A percentile compares a stretch with the other conserved stretches of the same genome.
phyloP scores from a whole-genome alignment of 345 rosid genomes.

The Murraya koenigii region DNA sequence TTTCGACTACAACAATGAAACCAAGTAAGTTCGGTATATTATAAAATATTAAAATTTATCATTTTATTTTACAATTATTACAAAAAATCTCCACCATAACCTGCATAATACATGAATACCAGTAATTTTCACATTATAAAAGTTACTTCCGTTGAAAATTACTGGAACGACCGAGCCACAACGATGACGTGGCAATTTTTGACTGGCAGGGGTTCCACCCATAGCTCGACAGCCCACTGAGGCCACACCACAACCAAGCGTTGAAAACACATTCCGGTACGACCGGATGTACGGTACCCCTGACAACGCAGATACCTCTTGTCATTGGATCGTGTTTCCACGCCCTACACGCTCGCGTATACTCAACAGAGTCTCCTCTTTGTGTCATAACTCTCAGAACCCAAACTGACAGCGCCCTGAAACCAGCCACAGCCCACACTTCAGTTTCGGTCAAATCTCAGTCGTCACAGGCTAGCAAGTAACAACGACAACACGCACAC shows the following conservation, averaged over 20 bases:
- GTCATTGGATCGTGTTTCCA: slow-evolving; percentile 20
- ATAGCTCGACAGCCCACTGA: not conserved
- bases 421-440: not conserved
- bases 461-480: not conserved
- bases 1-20: too few species aligned
- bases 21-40: too few species aligned
- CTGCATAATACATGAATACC: too few species aligned
- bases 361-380: not conserved
- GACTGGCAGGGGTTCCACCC: not conserved
- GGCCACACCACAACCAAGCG: not conserved
- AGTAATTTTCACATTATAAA: too few species aligned
- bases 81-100: too few species aligned
- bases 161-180: too few species aligned
- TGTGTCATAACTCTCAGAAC: not conserved
- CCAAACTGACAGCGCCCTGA: not conserved
- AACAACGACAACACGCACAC: not conserved
- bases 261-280: slow-evolving; percentile 24
- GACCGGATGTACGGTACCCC: slow-evolving; percentile 29
- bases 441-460: slow-evolving; percentile 14
- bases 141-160: too few species aligned
- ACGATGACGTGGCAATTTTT: slow-evolving; percentile 7
- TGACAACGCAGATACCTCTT: slow-evolving; percentile 7
- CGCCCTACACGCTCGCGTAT: slow-evolving; percentile 6
- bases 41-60: too few species aligned
- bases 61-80: too few species aligned